A percentile compares a stretch with the other conserved stretches of the same genome.
Evolutionary conservation across 2,329 filamentous ascomycete species (phyloP).

Genomic region (Fusarium sp.): DNA sequence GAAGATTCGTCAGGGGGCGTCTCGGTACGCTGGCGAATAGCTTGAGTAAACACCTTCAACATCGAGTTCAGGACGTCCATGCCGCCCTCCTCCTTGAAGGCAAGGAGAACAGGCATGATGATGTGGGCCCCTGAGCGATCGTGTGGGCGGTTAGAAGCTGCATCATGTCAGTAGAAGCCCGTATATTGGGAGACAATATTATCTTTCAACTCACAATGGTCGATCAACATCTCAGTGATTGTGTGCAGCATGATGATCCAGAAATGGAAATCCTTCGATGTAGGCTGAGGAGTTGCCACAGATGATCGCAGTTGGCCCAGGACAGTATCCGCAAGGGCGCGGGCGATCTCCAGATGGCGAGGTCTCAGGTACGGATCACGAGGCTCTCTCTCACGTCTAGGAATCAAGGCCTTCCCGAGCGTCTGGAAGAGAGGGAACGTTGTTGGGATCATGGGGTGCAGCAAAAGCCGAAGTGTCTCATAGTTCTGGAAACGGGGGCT

Average conservation of each 20-base stretch:
- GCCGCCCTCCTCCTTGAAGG: slow-evolving; percentile 86
- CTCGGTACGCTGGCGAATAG: slow-evolving; percentile 46
- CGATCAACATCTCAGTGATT: slow-evolving; percentile 82
- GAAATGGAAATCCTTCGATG: slow-evolving; percentile 78
- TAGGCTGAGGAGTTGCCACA: slow-evolving; percentile 58
- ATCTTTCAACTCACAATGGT: slow-evolving; percentile 61
- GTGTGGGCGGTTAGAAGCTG: slow-evolving; percentile 55
- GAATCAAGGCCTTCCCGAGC: slow-evolving; percentile 83
- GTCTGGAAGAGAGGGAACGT: slow-evolving; percentile 90
- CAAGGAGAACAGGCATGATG: slow-evolving; percentile 82
- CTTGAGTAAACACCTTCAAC: slow-evolving; percentile 71
- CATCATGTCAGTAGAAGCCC: slow-evolving; percentile 39
- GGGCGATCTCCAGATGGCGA: slow-evolving; percentile 67
- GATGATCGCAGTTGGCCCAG: slow-evolving; percentile 72
- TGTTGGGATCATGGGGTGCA: slow-evolving; percentile 82
- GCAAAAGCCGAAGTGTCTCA: slow-evolving; percentile 78
- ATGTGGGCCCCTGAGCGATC: slow-evolving; percentile 66
- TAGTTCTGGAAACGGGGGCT: slow-evolving; percentile 76
- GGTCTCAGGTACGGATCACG: slow-evolving; percentile 71
- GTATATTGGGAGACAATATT: background rate
- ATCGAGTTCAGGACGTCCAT: slow-evolving; percentile 80
- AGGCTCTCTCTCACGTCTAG: slow-evolving; percentile 69
- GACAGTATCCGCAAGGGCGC: slow-evolving; percentile 78
- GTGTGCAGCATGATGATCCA: slow-evolving; percentile 85
- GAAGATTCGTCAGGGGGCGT: slow-evolving; percentile 62